Evolutionary conservation across 1,284 basidiomycete species (phyloP), one percentile per base, ranked within the genome.

Genomic region (Coriolopsis trogii): DNA sequence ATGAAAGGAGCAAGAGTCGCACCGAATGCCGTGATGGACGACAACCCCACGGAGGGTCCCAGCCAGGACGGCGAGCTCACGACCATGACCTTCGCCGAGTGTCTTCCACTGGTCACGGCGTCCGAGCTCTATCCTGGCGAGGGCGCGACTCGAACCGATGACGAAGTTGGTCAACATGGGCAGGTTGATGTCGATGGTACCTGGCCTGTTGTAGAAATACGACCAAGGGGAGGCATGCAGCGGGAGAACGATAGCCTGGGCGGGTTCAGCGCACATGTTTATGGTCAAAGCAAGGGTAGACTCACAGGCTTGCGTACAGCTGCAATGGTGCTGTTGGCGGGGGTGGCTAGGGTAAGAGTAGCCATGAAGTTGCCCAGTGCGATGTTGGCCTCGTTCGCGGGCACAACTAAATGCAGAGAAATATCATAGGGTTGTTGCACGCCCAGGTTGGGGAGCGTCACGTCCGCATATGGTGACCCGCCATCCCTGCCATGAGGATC

Each of bases 281-380:
- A 23, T 45, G 16, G 38, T 23, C 2, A 15, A 4, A 21, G 5
- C 13, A 6, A 43, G 2, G 15, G 9, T 29, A 7, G 5, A 53
- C 87, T 61, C 63, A 91, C 89, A n/a, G 89, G 81, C 59, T 79
- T 76, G 51, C 87, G 83, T 41, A 79, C 70, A 13, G 73, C 70
- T 5, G 71, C 69, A 18, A 92, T 66, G 2, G 87, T 87, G 59
- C 75, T 77, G 62, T 91, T 91, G 18, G 75, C 74, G 16, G 73
- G 56, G 0, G 84, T 81, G 3, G 70, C 70, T 12, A 92, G 66
- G 0, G 76, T 80, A 26, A 92, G 65, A 30, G 74, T 78, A 6
- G 80, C 73, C 89, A 92, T 92, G 67, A 92, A 92, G 67, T 92
- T 92, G 24, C 89, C 89, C 1, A 92, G 77, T 3, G 74, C 83